These are phyloP conservation scores for Tetrahymena elliotti DNA, from an alignment of 73 alveolate species.

Conservation along the genomic window DNA sequence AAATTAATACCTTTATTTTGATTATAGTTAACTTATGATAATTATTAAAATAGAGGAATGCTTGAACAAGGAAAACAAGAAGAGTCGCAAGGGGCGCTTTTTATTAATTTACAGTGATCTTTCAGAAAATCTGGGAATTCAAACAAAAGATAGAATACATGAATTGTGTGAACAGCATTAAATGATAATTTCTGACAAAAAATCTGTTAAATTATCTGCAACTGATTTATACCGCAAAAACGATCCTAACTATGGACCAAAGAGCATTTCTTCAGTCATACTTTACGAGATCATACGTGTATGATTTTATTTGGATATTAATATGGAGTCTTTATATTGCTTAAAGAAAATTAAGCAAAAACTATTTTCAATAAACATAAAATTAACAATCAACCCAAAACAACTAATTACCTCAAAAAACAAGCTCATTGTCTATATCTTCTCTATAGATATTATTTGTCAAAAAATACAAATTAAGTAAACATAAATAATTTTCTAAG, in stretches of 20 bases:
- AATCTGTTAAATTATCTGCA: background rate
- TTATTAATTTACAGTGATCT: slow-evolving; percentile 44
- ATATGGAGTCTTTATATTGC: background rate
- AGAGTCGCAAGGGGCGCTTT: slow-evolving; percentile 34
- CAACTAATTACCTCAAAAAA: too few relatives aligned
- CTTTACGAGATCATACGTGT: background rate
- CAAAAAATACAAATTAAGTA: too few relatives aligned
- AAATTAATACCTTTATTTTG: too few relatives aligned
- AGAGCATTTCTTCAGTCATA: background rate
- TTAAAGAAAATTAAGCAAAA: background rate
- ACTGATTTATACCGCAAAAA: background rate
- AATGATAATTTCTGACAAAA: slow-evolving; percentile 29
- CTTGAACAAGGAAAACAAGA: slow-evolving; percentile 7
- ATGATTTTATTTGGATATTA: background rate
- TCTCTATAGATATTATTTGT: background rate
- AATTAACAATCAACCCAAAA: background rate
- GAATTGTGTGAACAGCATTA: slow-evolving; percentile 28
- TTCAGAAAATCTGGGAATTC: slow-evolving; percentile 31
- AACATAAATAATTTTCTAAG: too few relatives aligned
- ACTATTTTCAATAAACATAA: background rate
- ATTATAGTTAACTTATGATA: background rate
- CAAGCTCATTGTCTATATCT: background rate
- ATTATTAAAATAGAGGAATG: background rate
- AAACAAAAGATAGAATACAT: slow-evolving; percentile 13
- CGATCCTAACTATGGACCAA: background rate